phyloP scores from a whole-genome alignment of 1,284 basidiomycete species.

The Boletus hoseneyae region DNA sequence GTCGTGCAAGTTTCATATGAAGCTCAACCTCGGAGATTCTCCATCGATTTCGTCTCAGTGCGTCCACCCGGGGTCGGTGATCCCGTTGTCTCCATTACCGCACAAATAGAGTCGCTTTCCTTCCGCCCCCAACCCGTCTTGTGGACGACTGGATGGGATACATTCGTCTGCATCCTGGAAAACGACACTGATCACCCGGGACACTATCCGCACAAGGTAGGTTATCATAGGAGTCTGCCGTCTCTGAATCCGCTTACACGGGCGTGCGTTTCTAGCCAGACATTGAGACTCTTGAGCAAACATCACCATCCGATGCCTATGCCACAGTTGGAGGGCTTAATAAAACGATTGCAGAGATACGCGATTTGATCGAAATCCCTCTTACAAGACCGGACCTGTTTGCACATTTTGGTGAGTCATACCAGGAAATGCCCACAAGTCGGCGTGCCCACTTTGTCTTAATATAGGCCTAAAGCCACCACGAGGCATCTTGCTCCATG shows the following conservation, averaged over 20 bases:
- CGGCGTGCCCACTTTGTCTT: conserved; percentile 10
- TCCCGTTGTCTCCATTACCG: conserved; percentile 36
- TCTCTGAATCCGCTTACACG: conserved; percentile 14
- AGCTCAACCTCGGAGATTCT: conserved; percentile 51
- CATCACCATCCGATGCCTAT: conserved; percentile 65
- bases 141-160: conserved; percentile 66
- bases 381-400: conserved; percentile 89
- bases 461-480: conserved; percentile 79
- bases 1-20: conserved; percentile 65
- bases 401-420: conserved; percentile 70
- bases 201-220: conserved; percentile 33
- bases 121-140: conserved; percentile 38
- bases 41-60: conserved; percentile 47
- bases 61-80: conserved; percentile 29
- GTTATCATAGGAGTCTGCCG: background rate
- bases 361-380: conserved; percentile 94
- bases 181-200: conserved; percentile 21
- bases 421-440: conserved; percentile 1
- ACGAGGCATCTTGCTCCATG: conserved; percentile 85
- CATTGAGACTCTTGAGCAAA: conserved; percentile 44
- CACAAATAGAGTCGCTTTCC: conserved; percentile 41
- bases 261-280: conserved; percentile 35
- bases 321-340: conserved; percentile 85
- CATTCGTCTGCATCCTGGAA: conserved; percentile 47
- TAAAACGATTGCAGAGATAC: conserved; percentile 85